Base-by-base conservation (phyloP, 768 basidiomycete genomes). In the Mycena kentingensis region DNA sequence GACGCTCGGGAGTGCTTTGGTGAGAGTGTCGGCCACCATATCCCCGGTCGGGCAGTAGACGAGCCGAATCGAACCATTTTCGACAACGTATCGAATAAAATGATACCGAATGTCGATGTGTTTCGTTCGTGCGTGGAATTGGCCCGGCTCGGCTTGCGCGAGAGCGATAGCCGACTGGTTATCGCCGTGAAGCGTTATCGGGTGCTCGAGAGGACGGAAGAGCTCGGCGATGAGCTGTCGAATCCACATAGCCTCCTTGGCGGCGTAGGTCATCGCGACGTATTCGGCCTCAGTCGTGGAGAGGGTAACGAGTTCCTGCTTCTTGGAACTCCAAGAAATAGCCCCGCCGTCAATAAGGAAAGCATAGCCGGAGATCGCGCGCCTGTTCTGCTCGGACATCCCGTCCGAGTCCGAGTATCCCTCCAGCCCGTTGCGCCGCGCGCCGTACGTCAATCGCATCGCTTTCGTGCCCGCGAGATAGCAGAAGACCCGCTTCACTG, bases 81-180 rank as follows among this genome's bases (percentile, higher is more conserved):
- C 54, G 21, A 72, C 42, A 15, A 45, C 46, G 26, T 68, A 58
- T 5, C 64, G 54, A 38, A 72, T 64, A 38, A 65, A 68, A 56
- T 74, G 73, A 51, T 65, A 65, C 0, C 59, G 58, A 18, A 70
- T 65, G 44, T 71, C 67, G 46, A 73, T 73, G 57, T 73, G 71
- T 52, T 73, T 74, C 11, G 70, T 64, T 10, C 61, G 36, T 3
- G 65, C 55, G 45, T 72, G 71, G 42, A 56, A 63, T 34, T 34
- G 32, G 32, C 32, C 32, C n/a, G 56, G 55, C 21, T 47, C 62
- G 52, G 71, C 68, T 5, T 61, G 47, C 0, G 65, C 37, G 8
- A 69, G 39, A 0, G 49, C 54, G 35, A 63, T 62, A 5, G 58
- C 55, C 3, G 46, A 41, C 35, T 66, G 62, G 34, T 67, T 67